Evolutionary conservation across 148 eudicot species (phyloP).

Genomic region (Rhododendron griersonianum): DNA sequence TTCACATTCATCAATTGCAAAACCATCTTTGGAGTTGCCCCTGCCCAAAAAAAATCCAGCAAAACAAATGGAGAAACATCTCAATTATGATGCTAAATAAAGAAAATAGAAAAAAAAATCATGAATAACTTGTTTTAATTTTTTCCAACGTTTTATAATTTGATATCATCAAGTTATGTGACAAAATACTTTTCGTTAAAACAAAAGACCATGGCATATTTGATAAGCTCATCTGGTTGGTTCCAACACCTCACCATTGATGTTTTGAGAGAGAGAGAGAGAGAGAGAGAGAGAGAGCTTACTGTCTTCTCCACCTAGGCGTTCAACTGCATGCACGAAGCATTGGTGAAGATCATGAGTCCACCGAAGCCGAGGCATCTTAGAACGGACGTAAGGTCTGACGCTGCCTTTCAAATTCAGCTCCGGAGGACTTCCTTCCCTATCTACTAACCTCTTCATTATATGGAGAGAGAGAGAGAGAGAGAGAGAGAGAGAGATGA

Average conservation of each 20-base stretch:
- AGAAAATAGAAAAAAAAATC: neutral
- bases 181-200: neutral
- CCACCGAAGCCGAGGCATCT: slow-evolving; percentile 66
- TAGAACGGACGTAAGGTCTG: slow-evolving; percentile 54
- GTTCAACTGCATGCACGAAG: slow-evolving; percentile 55
- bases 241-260: neutral
- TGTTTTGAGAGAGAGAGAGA: neutral
- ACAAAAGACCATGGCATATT: neutral
- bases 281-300: slow-evolving; percentile 17
- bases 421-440: slow-evolving; percentile 6
- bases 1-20: slow-evolving; percentile 56
- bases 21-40: slow-evolving; percentile 78
- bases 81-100: neutral
- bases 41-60: slow-evolving; percentile 17
- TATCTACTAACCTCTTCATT: slow-evolving; percentile 20
- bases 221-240: neutral
- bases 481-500: neutral
- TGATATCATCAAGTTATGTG: neutral
- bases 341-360: slow-evolving; percentile 55
- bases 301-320: slow-evolving; percentile 75
- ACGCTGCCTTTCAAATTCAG: slow-evolving; percentile 21
- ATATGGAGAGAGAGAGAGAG: neutral
- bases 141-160: neutral
- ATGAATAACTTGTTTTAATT: neutral
- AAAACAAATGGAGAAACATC: neutral